These are phyloP conservation scores for Neurospora sp. DNA, from an alignment of 495 filamentous ascomycete genomes.

Conservation along the genomic window DNA sequence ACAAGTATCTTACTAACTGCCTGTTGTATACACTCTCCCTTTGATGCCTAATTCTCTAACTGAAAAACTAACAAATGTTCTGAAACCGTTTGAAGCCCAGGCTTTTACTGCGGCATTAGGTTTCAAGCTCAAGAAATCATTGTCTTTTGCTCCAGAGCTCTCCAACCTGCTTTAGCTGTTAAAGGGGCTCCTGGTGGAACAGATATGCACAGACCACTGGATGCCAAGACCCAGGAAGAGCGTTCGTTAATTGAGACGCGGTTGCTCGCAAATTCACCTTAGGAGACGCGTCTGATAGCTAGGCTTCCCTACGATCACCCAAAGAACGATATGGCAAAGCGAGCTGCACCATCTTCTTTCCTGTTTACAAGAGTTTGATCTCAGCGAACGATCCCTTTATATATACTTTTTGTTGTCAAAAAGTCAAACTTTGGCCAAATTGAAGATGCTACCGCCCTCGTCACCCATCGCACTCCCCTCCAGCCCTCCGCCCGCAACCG, in stretches of 20 bases:
- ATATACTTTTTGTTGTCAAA: too few relatives aligned
- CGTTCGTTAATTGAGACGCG: conserved; percentile 3
- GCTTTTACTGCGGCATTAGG: too few relatives aligned
- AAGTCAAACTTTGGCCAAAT: not conserved
- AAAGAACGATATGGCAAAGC: not conserved
- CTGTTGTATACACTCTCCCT: not conserved
- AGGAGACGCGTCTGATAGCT: not conserved
- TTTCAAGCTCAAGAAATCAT: too few relatives aligned
- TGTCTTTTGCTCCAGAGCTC: not conserved
- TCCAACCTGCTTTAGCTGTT: not conserved
- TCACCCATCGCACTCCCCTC: conserved; percentile 49
- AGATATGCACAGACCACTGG: not conserved
- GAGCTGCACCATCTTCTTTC: not conserved
- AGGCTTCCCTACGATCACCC: not conserved
- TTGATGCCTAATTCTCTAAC: too few relatives aligned
- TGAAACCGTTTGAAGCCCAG: too few relatives aligned
- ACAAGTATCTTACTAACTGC: not conserved
- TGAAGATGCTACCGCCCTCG: conserved; percentile 38
- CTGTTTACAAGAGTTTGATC: not conserved
- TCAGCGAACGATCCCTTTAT: not conserved
- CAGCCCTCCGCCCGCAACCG: conserved; percentile 39
- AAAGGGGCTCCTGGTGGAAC: not conserved
- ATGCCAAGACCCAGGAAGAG: not conserved
- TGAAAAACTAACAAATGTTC: not conserved
- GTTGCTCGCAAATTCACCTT: not conserved